Percentiles rank a stretch among this genome's conserved stretches.
These are phyloP conservation scores for Truncatella angustata DNA, from an alignment of 2,329 filamentous ascomycete genomes.

Conservation along the genomic window DNA sequence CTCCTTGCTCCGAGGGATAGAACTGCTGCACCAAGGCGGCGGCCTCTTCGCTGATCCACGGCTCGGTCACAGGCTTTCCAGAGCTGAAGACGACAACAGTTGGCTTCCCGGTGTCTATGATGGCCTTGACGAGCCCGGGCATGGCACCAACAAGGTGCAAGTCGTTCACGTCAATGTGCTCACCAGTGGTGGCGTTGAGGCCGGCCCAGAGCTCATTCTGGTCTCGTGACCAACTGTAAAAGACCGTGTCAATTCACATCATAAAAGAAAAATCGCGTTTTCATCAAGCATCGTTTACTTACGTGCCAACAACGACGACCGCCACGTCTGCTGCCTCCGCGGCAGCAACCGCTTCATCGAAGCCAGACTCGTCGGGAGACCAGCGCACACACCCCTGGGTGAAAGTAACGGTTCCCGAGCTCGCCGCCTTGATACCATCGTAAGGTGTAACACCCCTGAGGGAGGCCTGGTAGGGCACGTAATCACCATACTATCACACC, in stretches of 20 bases:
- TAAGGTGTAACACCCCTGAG: conserved; percentile 67
- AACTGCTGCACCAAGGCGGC: conserved; percentile 71
- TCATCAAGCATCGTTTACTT: too few species aligned
- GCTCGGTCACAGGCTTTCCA: conserved; percentile 71
- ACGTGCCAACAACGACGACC: conserved; percentile 69
- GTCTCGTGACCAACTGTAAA: conserved; percentile 61
- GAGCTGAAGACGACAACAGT: conserved; percentile 67
- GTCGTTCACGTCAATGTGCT: conserved; percentile 65
- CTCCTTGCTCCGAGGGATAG: conserved; percentile 69
- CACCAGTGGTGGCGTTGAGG: conserved; percentile 71
- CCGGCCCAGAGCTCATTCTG: conserved; percentile 69
- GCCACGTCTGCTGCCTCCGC: conserved; percentile 68
- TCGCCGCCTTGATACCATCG: conserved; percentile 63
- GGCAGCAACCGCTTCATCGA: conserved; percentile 62
- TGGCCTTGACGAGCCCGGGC: conserved; percentile 62
- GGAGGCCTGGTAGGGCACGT: conserved; percentile 65
- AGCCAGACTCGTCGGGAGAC: conserved; percentile 68
- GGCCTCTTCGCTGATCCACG: conserved; percentile 67
- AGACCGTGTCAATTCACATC: neutral
- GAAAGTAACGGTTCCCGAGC: conserved; percentile 61
- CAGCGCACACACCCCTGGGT: conserved; percentile 70
- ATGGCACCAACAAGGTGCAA: conserved; percentile 70
- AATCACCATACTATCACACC: conserved; percentile 63
- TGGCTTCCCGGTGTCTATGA: conserved; percentile 65
- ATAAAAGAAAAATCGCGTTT: too few species aligned